phyloP scores from a whole-genome alignment of 495 filamentous ascomycete genomes.

The Recurvomyces mirabilis region DNA sequence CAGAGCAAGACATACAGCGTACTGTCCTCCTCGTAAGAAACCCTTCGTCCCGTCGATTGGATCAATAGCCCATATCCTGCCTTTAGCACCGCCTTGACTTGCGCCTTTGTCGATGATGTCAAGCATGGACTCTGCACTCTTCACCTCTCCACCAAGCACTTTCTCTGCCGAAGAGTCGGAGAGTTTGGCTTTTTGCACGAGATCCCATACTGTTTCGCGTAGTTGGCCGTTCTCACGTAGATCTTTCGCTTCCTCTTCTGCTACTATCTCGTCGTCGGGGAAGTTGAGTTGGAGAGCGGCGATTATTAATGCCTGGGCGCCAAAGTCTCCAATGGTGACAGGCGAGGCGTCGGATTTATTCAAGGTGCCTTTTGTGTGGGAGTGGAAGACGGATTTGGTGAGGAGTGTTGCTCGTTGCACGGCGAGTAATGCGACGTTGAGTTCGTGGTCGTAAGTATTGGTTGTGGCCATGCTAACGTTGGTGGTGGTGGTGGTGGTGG shows the following conservation, averaged over 20 bases:
- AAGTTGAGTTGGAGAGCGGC: slow-evolving; percentile 78
- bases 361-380: slow-evolving; percentile 82
- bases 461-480: slow-evolving; percentile 30
- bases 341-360: slow-evolving; percentile 92
- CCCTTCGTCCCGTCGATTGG: slow-evolving; percentile 97
- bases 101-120: slow-evolving; percentile 74
- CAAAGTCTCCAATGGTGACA: slow-evolving; percentile 95
- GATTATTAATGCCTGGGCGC: slow-evolving; percentile 93
- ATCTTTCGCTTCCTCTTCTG: slow-evolving; percentile 79
- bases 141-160: slow-evolving; percentile 61
- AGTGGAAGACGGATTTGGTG: slow-evolving; percentile 86
- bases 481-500: slow-evolving; percentile 33
- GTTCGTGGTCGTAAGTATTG: slow-evolving; percentile 61
- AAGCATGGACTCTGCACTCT: slow-evolving; percentile 64
- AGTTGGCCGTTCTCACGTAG: slow-evolving; percentile 58
- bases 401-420: slow-evolving; percentile 81
- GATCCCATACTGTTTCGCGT: slow-evolving; percentile 65
- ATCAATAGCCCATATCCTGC: slow-evolving; percentile 92
- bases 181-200: slow-evolving; percentile 63
- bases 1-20: slow-evolving; percentile 85
- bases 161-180: slow-evolving; percentile 52
- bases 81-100: slow-evolving; percentile 63
- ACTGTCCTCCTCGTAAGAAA: slow-evolving; percentile 94
- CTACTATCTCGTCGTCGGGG: slow-evolving; percentile 81
- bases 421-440: slow-evolving; percentile 76